Evolutionary conservation across 192 early-diverging fungal species (phyloP), one percentile per base, ranked within the genome.

Genomic region (Coemansia sp.): DNA sequence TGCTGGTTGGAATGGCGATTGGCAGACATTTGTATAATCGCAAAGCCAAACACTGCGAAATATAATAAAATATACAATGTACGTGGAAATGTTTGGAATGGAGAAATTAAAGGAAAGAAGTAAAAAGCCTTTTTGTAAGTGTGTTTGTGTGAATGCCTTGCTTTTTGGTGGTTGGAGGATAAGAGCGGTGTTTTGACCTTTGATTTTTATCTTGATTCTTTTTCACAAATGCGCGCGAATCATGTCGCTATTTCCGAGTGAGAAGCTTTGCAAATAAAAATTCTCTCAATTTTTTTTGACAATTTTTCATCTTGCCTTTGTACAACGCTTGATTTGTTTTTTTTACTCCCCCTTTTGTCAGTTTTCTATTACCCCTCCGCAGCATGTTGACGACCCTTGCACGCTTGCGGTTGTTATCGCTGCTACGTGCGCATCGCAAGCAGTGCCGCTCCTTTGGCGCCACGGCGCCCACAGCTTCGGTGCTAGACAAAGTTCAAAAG

Each of bases 401-500:
- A 45, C 46, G 44, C 30, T 15, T 6, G 24, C 6, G 24, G 15
- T 18, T 18, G 12, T 57, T 57, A 14, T 26, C 15, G 26, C 26
- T 7, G 55, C 33, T 59, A 16, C 57, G 57, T 20, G 59, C 8
- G 21, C 21, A 53, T 24, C 51, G 51, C 10, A 53, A 7, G 11
- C 51, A 26, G 23, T 21, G 24, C 23, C 51, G 51, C 51, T 21
- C 21, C 23, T 53, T 59, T 38, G 35, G 33, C 57, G 36, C 34
- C 58, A 72, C 57, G 16, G 48, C 69, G 0, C n/a, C 63, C n/a
- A 9, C 35, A n/a, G 39, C 16, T 24, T 49, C 58, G 0, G 46
- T 68, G 9, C 60, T 77, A 49, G 33, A 58, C 44, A 65, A 64
- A 45, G 59, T 77, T 30, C 68, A 58, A 10, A 67, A 66, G 33